Percentiles rank a stretch among this genome's conserved stretches.
phyloP scores from a whole-genome alignment of 345 rosid species.

The Hibiscus mutabilis region DNA sequence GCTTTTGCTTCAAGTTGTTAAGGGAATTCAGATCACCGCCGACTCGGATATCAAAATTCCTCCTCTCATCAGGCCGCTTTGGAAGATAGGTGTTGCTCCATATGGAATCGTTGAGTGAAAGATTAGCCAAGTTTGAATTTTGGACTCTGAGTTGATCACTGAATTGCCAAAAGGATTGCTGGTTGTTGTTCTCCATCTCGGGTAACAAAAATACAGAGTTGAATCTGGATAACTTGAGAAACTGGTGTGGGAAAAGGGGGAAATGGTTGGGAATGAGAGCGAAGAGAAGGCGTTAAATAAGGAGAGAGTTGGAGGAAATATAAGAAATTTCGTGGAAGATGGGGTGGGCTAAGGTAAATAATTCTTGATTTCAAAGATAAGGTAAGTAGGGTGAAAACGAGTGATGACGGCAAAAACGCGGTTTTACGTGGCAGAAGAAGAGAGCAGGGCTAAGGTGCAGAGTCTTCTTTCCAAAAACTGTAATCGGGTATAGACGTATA shows the following conservation, averaged over 20 bases:
- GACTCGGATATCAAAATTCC: conserved; percentile 63
- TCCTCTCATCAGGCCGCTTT: conserved; percentile 61
- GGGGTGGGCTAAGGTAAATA: too few relatives aligned
- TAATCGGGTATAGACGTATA: too few relatives aligned
- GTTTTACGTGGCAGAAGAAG: too few relatives aligned
- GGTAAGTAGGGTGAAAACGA: too few relatives aligned
- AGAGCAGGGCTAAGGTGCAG: too few relatives aligned
- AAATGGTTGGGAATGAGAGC: not conserved
- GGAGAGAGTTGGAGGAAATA: not conserved
- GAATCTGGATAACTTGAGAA: not conserved
- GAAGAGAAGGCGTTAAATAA: not conserved
- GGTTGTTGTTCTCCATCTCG: conserved; percentile 63
- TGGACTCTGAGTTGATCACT: conserved; percentile 85
- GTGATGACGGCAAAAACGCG: too few relatives aligned
- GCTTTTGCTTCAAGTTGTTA: conserved; percentile 26
- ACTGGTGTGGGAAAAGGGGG: not conserved
- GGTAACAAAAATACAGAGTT: not conserved
- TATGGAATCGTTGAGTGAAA: conserved; percentile 79
- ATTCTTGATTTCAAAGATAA: too few relatives aligned
- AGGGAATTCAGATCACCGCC: conserved; percentile 33
- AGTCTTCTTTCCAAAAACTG: too few relatives aligned
- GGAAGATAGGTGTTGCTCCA: conserved; percentile 61
- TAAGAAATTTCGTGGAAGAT: too few relatives aligned
- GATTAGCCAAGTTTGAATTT: conserved; percentile 49
- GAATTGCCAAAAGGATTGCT: conserved; percentile 90